These are phyloP conservation scores for Saccharomycopsis amapae DNA, from an alignment of 805 yeast genomes.

Conservation along the genomic window DNA sequence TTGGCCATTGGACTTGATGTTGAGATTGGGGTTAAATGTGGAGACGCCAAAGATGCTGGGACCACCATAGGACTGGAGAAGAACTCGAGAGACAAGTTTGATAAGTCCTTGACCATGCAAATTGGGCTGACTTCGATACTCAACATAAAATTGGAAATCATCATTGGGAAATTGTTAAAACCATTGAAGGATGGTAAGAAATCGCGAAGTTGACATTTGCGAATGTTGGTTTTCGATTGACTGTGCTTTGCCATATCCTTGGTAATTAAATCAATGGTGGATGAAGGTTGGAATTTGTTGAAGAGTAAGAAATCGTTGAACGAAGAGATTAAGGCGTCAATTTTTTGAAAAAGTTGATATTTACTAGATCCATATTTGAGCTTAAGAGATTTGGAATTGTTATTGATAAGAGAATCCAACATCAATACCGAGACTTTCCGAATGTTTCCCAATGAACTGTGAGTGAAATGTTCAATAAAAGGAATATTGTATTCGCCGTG, in stretches of 20 bases:
- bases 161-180: background rate
- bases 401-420: constrained; percentile 5
- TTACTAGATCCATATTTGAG: background rate
- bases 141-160: constrained; percentile 12
- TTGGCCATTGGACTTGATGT: background rate
- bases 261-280: constrained; percentile 1
- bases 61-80: background rate
- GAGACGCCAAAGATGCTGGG: too few relatives aligned
- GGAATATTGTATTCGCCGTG: constrained; percentile 5
- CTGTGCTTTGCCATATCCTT: background rate
- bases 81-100: too few relatives aligned
- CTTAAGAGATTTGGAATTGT: background rate
- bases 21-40: too few relatives aligned
- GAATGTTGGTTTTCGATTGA: constrained; percentile 8
- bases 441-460: constrained; percentile 2
- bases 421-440: constrained; percentile 10
- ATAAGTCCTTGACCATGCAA: background rate
- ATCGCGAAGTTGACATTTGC: constrained; percentile 1
- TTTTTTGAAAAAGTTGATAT: background rate
- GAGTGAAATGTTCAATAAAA: constrained; percentile 8
- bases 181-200: constrained; percentile 1
- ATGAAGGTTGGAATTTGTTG: background rate
- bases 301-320: constrained; percentile 3
- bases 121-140: constrained; percentile 7
- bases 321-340: background rate